Percentiles rank a stretch among this genome's conserved stretches.
These are phyloP conservation scores for Nicotiana otophora DNA, from an alignment of 257 asterid species.

Conservation along the genomic window DNA sequence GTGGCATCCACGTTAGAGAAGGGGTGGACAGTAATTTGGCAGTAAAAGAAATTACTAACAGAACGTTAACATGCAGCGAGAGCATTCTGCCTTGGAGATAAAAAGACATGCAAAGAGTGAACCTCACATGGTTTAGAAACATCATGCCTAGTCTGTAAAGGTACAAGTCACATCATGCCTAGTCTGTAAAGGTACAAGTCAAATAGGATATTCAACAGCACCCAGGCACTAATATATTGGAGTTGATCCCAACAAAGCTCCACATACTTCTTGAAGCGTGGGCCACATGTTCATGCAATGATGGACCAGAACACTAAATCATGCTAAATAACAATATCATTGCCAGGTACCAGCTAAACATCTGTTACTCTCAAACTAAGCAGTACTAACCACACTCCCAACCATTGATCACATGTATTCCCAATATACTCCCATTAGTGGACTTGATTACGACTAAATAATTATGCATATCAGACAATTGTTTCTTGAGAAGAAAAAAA, in stretches of 20 bases:
- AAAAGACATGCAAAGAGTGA: neutral
- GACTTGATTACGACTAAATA: neutral
- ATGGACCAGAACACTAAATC: neutral
- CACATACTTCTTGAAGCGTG: constrained; percentile 3
- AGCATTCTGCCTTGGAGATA: neutral
- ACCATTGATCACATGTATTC: neutral
- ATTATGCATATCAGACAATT: neutral
- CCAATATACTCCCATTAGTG: neutral
- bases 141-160: neutral
- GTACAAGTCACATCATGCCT: neutral
- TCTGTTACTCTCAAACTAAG: neutral
- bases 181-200: neutral
- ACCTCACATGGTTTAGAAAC: neutral
- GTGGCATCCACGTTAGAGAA: constrained; percentile 1
- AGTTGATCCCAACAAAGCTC: neutral
- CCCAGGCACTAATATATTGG: neutral
- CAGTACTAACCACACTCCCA: neutral
- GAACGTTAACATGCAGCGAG: neutral
- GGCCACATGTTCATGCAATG: constrained; percentile 10
- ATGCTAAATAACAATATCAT: neutral
- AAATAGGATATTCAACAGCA: neutral
- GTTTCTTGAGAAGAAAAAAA: neutral
- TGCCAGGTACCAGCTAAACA: neutral
- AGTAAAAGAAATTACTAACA: neutral
- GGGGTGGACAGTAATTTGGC: neutral